Conservation (phyloP, 164 flowering plant species). For the Warburgia ugandensis region DNA sequence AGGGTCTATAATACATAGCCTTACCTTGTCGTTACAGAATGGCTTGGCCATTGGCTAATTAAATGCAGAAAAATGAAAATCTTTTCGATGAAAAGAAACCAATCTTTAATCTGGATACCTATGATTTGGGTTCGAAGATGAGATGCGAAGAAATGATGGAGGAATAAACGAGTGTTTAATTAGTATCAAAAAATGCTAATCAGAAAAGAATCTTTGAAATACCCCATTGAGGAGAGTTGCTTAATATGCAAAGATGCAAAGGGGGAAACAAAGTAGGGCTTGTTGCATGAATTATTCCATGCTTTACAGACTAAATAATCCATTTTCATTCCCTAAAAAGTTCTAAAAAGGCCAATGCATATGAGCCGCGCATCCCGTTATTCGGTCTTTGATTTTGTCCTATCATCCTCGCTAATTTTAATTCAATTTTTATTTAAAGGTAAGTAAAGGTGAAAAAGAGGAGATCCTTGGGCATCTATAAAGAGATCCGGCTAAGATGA, state of each 20-base stretch:
- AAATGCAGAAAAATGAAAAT: too few species aligned
- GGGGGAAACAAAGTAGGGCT: conserved; percentile 13
- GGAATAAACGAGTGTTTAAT: conserved; percentile 2
- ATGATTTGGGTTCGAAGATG: neutral
- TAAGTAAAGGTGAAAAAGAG: neutral
- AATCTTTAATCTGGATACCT: too few species aligned
- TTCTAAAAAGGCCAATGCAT: conserved; percentile 1
- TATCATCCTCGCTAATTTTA: neutral
- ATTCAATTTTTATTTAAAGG: neutral
- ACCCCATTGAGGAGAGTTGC: conserved; percentile 1
- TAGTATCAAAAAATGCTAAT: neutral
- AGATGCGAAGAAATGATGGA: neutral
- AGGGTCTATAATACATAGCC: too few species aligned
- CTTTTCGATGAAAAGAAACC: too few species aligned
- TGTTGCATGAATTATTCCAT: conserved; percentile 15
- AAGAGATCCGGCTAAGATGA: too few species aligned
- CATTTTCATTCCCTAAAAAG: conserved; percentile 1
- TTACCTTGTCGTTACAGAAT: too few species aligned
- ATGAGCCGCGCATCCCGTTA: conserved; percentile 13
- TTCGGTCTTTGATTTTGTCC: conserved; percentile 5
- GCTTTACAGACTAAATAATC: conserved; percentile 16
- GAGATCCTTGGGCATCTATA: too few species aligned
- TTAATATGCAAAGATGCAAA: conserved; percentile 14
- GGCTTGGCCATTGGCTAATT: too few species aligned
- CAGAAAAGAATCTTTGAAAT: conserved; percentile 12